These are phyloP conservation scores for Linnemannia schmuckeri DNA, from an alignment of 192 early-diverging fungal genomes.

Conservation along the genomic window DNA sequence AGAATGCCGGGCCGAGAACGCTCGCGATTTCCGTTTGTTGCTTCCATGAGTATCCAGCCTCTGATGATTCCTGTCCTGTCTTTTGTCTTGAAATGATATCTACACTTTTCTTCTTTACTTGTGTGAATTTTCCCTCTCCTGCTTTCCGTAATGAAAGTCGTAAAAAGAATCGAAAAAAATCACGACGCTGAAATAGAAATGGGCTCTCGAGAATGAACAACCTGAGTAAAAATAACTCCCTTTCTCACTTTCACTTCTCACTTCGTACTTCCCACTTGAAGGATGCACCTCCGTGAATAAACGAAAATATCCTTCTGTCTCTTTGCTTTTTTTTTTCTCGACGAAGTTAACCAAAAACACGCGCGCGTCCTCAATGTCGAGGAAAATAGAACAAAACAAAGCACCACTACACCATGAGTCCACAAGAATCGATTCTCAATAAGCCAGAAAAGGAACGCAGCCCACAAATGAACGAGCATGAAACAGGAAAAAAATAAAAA, in stretches of 20 bases:
- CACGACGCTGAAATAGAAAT: not conserved
- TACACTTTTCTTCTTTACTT: slow-evolving; percentile 3
- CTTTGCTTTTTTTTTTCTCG: not conserved
- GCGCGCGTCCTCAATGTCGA: not conserved
- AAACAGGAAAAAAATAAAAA: not conserved
- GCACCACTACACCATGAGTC: not conserved
- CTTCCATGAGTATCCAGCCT: not conserved
- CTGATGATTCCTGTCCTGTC: not conserved
- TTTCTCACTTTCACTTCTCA: not conserved
- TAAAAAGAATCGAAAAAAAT: not conserved
- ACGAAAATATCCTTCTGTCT: not conserved
- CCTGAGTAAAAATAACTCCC: slow-evolving; percentile 2
- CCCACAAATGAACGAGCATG: not conserved
- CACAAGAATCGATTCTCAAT: not conserved
- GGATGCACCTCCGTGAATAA: not conserved
- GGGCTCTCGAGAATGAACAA: slow-evolving; percentile 6
- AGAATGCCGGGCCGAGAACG: not conserved
- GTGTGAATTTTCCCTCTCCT: not conserved
- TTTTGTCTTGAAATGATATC: not conserved
- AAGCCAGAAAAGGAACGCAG: not conserved
- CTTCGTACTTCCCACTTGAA: not conserved
- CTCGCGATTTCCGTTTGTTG: not conserved
- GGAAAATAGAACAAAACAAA: not conserved
- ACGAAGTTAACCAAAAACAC: not conserved
- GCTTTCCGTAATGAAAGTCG: not conserved